Percentiles rank a stretch among this genome's conserved stretches.
These are phyloP conservation scores for Lippia alba DNA, from an alignment of 305 asterid genomes.

Conservation along the genomic window DNA sequence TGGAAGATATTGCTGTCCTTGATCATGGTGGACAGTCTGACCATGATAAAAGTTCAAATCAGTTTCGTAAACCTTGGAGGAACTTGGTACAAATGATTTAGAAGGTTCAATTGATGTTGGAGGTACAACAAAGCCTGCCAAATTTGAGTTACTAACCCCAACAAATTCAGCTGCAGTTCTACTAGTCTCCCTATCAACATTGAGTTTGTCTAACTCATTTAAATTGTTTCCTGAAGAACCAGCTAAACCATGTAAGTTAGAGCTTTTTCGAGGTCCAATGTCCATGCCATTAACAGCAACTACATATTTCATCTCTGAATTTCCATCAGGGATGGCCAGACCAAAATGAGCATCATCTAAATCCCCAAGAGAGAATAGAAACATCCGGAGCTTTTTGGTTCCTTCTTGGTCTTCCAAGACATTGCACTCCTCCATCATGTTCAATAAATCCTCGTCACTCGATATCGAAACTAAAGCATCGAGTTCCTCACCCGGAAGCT, in stretches of 20 bases:
- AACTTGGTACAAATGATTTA: constrained; percentile 42
- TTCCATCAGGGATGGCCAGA: constrained; percentile 54
- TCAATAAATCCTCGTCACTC: constrained; percentile 74
- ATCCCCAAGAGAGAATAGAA: constrained; percentile 67
- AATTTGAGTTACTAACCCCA: constrained; percentile 42
- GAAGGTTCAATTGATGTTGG: constrained; percentile 42
- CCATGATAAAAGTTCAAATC: constrained; percentile 41
- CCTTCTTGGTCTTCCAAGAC: constrained; percentile 57
- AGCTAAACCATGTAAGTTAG: constrained; percentile 47
- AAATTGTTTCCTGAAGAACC: constrained; percentile 57
- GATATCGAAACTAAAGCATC: constrained; percentile 84
- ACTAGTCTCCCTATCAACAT: constrained; percentile 46
- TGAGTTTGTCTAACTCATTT: constrained; percentile 55
- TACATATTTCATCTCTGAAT: constrained; percentile 69
- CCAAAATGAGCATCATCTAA: constrained; percentile 67
- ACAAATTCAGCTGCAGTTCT: constrained; percentile 45
- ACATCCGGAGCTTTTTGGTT: constrained; percentile 66
- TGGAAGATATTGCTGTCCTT: constrained; percentile 42
- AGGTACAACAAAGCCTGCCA: constrained; percentile 44
- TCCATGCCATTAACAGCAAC: constrained; percentile 79
- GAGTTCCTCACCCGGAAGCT: constrained; percentile 88
- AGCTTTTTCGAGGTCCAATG: constrained; percentile 52
- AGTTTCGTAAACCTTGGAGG: constrained; percentile 41
- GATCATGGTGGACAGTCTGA: constrained; percentile 15
- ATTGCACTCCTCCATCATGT: constrained; percentile 84